Conservation (phyloP, 148 eudicot genomes). For the Camellia japonica region DNA sequence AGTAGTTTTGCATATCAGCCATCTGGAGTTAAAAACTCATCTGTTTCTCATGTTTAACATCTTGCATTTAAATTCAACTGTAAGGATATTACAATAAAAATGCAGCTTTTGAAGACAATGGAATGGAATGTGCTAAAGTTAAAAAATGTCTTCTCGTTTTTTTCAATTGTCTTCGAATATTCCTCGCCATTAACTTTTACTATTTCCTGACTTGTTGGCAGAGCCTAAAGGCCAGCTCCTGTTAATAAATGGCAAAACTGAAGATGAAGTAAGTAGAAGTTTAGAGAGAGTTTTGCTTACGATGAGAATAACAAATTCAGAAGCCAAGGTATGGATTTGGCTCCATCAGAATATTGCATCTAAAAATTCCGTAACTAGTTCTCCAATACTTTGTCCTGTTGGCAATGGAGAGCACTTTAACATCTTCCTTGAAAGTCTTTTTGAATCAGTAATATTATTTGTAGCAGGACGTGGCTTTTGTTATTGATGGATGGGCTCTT, state of each 20-base stretch:
- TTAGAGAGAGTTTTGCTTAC: constrained; percentile 93
- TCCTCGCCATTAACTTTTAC: constrained; percentile 10
- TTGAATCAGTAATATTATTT: constrained; percentile 4
- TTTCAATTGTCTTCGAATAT: neutral
- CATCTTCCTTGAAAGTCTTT: neutral
- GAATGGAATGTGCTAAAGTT: neutral
- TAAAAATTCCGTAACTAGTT: neutral
- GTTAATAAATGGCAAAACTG: constrained; percentile 84
- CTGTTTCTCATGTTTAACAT: neutral
- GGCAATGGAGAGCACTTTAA: neutral
- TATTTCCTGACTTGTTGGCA: constrained; percentile 33
- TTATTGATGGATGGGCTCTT: constrained; percentile 96
- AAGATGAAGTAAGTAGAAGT: constrained; percentile 83
- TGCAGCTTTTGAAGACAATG: neutral
- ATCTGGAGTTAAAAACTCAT: neutral
- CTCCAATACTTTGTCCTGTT: neutral
- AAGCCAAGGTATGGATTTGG: constrained; percentile 70
- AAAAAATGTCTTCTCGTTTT: no score
- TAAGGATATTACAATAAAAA: neutral
- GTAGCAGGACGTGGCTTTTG: constrained; percentile 86
- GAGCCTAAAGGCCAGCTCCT: constrained; percentile 98
- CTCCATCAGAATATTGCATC: neutral
- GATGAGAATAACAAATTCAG: constrained; percentile 82
- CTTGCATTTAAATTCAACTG: neutral
- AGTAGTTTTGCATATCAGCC: neutral